phyloP scores from a whole-genome alignment of 306 rosid genomes.

The Lathyrus tuberosus region DNA sequence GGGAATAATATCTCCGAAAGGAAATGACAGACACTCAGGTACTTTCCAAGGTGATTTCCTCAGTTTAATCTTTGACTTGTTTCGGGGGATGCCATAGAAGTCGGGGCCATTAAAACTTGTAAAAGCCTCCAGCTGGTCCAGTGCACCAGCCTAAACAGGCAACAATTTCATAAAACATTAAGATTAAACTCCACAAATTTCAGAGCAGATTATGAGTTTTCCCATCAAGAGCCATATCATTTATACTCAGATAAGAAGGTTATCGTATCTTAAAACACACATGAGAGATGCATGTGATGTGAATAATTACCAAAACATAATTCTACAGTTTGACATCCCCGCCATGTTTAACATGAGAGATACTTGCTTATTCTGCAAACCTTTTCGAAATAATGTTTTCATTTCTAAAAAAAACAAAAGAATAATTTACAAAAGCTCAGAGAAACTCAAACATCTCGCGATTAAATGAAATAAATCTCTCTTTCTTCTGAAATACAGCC shows the following conservation, averaged over 20 bases:
- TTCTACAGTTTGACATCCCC: background rate
- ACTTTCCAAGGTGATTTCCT: slow-evolving; percentile 75
- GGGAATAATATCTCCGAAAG: slow-evolving; percentile 79
- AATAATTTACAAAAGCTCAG: background rate
- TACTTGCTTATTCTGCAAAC: slow-evolving; percentile 15
- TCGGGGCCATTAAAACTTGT: slow-evolving; percentile 97
- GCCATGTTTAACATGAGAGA: background rate
- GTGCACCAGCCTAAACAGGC: slow-evolving; percentile 77
- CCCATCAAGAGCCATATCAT: background rate
- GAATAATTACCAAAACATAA: slow-evolving; percentile 1
- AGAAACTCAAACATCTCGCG: slow-evolving; percentile 16
- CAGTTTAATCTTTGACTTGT: slow-evolving; percentile 65
- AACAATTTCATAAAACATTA: slow-evolving; percentile 21
- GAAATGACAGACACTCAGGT: slow-evolving; percentile 64
- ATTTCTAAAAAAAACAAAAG: slow-evolving; percentile 2
- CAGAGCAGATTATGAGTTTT: slow-evolving; percentile 25
- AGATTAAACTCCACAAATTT: background rate
- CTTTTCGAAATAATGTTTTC: background rate
- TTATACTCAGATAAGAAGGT: slow-evolving; percentile 8
- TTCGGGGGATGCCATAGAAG: slow-evolving; percentile 90
- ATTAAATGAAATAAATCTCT: background rate
- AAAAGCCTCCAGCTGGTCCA: slow-evolving; percentile 88
- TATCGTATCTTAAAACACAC: slow-evolving; percentile 21
- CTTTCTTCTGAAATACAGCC: background rate
- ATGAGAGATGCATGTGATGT: no score